phyloP scores from a whole-genome alignment of 1,284 basidiomycete species.

The Microbotryomycetes sp. region DNA sequence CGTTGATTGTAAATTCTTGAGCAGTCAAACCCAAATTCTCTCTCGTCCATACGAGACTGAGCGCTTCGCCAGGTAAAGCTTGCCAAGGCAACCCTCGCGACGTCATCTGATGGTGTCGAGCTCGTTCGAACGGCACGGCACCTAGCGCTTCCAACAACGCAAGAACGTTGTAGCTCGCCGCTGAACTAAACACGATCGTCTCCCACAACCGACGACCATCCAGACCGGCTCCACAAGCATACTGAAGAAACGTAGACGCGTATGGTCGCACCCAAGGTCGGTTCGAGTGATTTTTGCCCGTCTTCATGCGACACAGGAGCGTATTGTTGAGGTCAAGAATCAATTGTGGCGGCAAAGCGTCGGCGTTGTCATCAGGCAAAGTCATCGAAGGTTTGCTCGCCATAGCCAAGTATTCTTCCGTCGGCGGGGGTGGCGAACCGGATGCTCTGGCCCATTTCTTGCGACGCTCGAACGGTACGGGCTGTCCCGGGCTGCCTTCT shows the following conservation, averaged over 20 bases:
- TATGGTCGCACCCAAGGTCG: constrained; percentile 23
- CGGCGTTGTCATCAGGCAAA: neutral
- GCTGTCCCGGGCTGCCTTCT: neutral
- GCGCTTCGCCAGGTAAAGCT: constrained; percentile 10
- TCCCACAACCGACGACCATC: neutral
- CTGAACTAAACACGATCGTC: constrained; percentile 21
- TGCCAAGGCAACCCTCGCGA: neutral
- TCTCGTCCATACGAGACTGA: constrained; percentile 15
- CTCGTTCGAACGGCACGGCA: constrained; percentile 5
- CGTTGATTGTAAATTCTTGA: constrained; percentile 16
- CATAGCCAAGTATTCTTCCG: neutral
- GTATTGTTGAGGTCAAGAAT: constrained; percentile 30
- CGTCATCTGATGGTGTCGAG: neutral
- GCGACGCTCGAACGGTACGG: neutral
- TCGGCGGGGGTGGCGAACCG: neutral
- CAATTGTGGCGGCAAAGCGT: constrained; percentile 7
- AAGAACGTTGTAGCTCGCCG: constrained; percentile 20
- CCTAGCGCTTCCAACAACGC: constrained; percentile 15
- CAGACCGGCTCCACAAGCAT: neutral
- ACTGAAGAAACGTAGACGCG: constrained; percentile 23
- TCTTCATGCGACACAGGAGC: constrained; percentile 16
- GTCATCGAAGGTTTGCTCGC: neutral
- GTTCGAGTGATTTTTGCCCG: neutral
- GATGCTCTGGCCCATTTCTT: neutral
- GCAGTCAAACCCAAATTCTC: constrained; percentile 20